Conservation (phyloP, 306 rosid genomes). For the Citrullus colocynthis region DNA sequence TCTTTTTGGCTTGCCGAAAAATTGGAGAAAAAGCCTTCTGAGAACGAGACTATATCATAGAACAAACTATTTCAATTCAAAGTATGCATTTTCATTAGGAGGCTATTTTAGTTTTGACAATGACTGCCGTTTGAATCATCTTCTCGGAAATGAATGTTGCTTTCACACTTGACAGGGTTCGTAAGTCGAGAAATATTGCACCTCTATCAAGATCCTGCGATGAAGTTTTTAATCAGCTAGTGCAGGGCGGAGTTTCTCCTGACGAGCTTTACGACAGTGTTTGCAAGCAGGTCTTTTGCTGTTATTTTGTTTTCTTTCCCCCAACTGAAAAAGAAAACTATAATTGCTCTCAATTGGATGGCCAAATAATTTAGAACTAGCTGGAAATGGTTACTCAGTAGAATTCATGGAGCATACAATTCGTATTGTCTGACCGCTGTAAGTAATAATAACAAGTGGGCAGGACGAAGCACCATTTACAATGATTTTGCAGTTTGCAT, state of each 20-base stretch:
- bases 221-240: slow-evolving; percentile 62
- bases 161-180: slow-evolving; percentile 46
- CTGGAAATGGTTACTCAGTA: not conserved
- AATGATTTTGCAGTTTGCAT: not conserved
- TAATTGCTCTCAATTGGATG: not conserved
- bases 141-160: not conserved
- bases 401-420: not conserved
- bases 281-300: slow-evolving; percentile 66
- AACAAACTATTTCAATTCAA: not conserved
- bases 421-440: not conserved
- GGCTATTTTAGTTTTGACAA: not conserved
- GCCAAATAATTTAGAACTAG: not conserved
- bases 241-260: slow-evolving; percentile 63
- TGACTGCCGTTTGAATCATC: not conserved
- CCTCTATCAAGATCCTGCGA: slow-evolving; percentile 70
- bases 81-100: not conserved
- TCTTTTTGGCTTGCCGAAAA: not conserved
- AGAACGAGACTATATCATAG: not conserved
- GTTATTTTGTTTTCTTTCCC: not conserved
- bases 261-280: slow-evolving; percentile 68
- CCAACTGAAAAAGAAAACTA: not conserved
- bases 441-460: not conserved
- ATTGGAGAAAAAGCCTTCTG: not conserved
- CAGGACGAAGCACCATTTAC: not conserved
- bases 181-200: slow-evolving; percentile 47